Conservation (phyloP, 192 early-diverging fungal genomes). For the Umbelopsis ramanniana region DNA sequence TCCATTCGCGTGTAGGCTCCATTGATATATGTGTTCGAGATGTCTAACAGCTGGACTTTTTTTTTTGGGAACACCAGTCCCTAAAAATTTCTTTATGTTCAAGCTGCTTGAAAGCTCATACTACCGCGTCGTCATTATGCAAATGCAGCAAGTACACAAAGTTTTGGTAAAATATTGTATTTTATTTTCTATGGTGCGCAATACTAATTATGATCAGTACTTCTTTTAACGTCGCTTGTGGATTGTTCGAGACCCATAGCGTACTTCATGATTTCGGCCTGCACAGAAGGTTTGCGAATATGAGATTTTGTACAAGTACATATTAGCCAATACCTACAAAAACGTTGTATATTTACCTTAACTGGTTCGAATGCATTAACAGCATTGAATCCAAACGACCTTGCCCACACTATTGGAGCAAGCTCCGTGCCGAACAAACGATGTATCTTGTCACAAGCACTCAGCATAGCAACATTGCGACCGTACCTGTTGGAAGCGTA, state of each 20-base stretch:
- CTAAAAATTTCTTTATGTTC: too few relatives aligned
- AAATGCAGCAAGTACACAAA: too few relatives aligned
- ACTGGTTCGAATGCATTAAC: conserved; percentile 67
- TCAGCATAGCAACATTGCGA: conserved; percentile 84
- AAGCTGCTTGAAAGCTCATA: too few relatives aligned
- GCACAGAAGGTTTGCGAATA: neutral
- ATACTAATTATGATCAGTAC: too few relatives aligned
- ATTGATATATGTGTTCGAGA: neutral
- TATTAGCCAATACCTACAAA: neutral
- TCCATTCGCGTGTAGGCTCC: conserved; percentile 59
- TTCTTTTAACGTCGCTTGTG: neutral
- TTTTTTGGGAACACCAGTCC: too few relatives aligned
- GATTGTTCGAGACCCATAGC: conserved; percentile 57
- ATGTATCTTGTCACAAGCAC: conserved; percentile 80
- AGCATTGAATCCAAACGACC: conserved; percentile 74
- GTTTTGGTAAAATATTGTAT: too few relatives aligned
- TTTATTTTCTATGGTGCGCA: too few relatives aligned
- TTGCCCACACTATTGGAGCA: conserved; percentile 62
- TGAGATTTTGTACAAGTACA: neutral
- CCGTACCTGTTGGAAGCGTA: conserved; percentile 87
- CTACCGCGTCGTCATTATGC: too few relatives aligned
- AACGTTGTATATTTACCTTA: conserved; percentile 53
- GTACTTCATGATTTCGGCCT: conserved; percentile 58
- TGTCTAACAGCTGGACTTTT: neutral
- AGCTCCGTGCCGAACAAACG: conserved; percentile 74